A percentile compares a stretch with the other conserved stretches of the same genome.
Conservation (phyloP, 495 filamentous ascomycete genomes). For the Podospora pseudocomata region DNA sequence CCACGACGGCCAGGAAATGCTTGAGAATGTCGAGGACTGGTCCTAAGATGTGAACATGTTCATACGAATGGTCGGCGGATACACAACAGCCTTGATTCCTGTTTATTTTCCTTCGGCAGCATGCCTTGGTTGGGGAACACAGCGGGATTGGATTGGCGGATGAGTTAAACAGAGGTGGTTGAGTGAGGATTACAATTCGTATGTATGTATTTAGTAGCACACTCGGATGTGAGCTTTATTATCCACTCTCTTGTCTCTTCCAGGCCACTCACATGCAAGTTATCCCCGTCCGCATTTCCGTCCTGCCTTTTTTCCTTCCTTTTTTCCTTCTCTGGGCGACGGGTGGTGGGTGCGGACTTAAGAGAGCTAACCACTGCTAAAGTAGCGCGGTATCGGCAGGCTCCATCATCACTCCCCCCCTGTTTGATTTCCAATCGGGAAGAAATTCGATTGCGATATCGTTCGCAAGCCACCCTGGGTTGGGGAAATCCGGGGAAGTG, state of each 20-base stretch:
- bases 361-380: constrained; percentile 1
- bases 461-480: neutral
- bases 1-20: neutral
- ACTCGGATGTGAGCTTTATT: neutral
- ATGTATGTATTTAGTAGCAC: neutral
- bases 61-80: neutral
- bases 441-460: neutral
- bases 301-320: neutral
- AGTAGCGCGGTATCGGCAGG: constrained; percentile 4
- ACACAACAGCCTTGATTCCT: neutral
- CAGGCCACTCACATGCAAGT: neutral
- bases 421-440: neutral
- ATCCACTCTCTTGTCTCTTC: neutral
- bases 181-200: neutral
- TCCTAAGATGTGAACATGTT: neutral
- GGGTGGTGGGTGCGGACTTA: neutral
- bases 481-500: neutral
- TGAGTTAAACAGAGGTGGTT: neutral
- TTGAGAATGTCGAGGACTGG: neutral
- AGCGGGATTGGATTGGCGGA: neutral
- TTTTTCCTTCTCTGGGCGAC: neutral
- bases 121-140: neutral
- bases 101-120: neutral
- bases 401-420: neutral
- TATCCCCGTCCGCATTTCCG: constrained; percentile 4